A percentile compares a stretch with the other conserved stretches of the same genome.
Evolutionary conservation across 768 basidiomycete genomes (phyloP).

Genomic region (Suillus cothurnatus): DNA sequence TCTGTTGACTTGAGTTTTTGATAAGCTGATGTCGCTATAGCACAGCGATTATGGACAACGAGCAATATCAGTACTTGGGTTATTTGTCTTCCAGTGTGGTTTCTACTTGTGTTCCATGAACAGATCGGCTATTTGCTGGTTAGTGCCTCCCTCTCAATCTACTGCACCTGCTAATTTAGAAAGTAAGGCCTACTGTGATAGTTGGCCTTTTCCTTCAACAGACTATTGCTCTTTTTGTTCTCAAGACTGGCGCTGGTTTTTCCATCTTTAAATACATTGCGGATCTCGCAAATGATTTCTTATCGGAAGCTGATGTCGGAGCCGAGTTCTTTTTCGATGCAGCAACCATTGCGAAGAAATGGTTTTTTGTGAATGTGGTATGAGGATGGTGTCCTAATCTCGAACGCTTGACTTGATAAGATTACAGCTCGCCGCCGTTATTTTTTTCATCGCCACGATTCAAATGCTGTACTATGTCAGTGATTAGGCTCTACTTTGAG

Average conservation of each 20-base stretch:
- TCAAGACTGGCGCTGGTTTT: conserved; percentile 84
- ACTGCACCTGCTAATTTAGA: conserved; percentile 77
- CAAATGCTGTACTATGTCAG: conserved; percentile 83
- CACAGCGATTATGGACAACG: conserved; percentile 74
- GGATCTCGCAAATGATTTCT: conserved; percentile 74
- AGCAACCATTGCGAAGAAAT: conserved; percentile 63
- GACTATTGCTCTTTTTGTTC: conserved; percentile 83
- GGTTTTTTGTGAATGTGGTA: conserved; percentile 86
- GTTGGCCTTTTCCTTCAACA: conserved; percentile 87
- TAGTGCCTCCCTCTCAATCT: conserved; percentile 18
- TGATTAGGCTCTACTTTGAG: neutral
- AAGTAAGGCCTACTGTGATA: conserved; percentile 76
- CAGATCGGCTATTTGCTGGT: conserved; percentile 73
- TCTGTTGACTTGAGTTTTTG: conserved; percentile 9
- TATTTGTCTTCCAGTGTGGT: conserved; percentile 75
- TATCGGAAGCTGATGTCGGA: conserved; percentile 66
- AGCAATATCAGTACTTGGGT: conserved; percentile 79
- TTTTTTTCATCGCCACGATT: conserved; percentile 93
- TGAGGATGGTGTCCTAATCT: conserved; percentile 16
- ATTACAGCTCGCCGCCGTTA: conserved; percentile 69
- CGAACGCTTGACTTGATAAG: neutral
- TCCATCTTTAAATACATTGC: conserved; percentile 85
- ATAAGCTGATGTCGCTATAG: conserved; percentile 33
- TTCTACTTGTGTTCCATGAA: conserved; percentile 72
- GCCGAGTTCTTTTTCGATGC: conserved; percentile 83